Percentiles rank a stretch among this genome's conserved stretches.
Evolutionary conservation across 1,139 yeast genomes (phyloP).

Genomic region (Schwanniomyces etchellsii): DNA sequence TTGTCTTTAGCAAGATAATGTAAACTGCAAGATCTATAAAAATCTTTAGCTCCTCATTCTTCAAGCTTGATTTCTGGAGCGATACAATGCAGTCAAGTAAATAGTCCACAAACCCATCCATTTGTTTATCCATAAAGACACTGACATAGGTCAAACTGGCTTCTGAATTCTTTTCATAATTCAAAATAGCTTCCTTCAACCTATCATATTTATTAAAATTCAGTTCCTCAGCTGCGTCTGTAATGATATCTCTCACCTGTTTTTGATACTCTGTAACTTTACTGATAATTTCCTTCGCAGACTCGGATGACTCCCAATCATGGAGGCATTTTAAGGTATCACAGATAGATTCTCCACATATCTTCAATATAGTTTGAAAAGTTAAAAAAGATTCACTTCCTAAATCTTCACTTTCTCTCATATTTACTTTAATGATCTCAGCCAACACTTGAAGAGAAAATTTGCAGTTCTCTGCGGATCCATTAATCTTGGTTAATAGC

Average conservation of each 20-base stretch:
- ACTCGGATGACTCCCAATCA: constrained; percentile 1
- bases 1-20: not conserved
- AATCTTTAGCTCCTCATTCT: not conserved
- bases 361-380: constrained; percentile 20
- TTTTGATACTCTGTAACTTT: too few species aligned
- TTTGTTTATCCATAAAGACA: too few species aligned
- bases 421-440: constrained; percentile 20
- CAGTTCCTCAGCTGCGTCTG: too few species aligned
- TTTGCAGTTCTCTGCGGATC: constrained; percentile 7
- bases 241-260: too few species aligned
- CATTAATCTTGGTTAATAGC: constrained; percentile 15
- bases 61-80: not conserved
- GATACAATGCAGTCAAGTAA: not conserved
- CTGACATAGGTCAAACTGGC: too few species aligned
- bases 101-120: not conserved
- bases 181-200: too few species aligned
- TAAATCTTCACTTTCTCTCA: constrained; percentile 7
- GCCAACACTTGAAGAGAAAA: constrained; percentile 13
- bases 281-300: not conserved
- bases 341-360: constrained; percentile 16
- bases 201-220: too few species aligned
- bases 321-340: constrained; percentile 11
- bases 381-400: constrained; percentile 14
- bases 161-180: too few species aligned
- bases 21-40: not conserved